Evolutionary conservation across 208 protist species (phyloP).

Genomic region (Trypanosoma mega): DNA sequence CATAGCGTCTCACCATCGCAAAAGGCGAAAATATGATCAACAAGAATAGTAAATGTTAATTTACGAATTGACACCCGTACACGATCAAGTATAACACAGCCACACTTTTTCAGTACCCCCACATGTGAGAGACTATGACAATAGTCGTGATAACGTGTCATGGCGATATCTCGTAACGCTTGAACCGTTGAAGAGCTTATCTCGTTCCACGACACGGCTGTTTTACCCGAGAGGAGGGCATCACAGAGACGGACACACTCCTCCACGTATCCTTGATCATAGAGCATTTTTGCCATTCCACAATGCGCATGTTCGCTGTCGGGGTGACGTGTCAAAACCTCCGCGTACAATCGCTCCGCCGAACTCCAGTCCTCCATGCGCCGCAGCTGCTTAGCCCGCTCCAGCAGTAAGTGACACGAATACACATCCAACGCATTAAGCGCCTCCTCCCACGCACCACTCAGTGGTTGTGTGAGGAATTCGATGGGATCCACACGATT

Average conservation of each 20-base stretch:
- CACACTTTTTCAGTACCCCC: conserved; percentile 20
- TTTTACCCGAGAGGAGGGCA: conserved; percentile 20
- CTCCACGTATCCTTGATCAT: conserved; percentile 19
- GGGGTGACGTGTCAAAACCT: conserved; percentile 11
- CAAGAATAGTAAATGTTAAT: conserved; percentile 39
- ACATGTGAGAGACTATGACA: conserved; percentile 6
- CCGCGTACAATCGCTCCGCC: conserved; percentile 15
- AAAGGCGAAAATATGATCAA: conserved; percentile 33
- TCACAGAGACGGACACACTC: conserved; percentile 27
- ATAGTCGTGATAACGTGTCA: conserved; percentile 17
- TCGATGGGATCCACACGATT: conserved; percentile 18
- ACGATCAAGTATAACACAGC: conserved; percentile 22
- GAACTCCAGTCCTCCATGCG: conserved; percentile 2
- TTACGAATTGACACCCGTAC: conserved; percentile 27
- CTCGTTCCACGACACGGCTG: conserved; percentile 21
- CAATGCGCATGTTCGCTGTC: conserved; percentile 14
- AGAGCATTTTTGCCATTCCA: conserved; percentile 19
- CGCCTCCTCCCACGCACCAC: conserved; percentile 1
- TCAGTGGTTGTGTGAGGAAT: conserved; percentile 10
- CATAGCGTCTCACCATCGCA: conserved; percentile 29
- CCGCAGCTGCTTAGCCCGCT: conserved; percentile 20
- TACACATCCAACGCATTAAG: conserved; percentile 26
- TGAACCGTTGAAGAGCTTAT: conserved; percentile 11
- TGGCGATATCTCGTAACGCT: conserved; percentile 1
- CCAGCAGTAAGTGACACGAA: conserved; percentile 19